Evolutionary conservation across 768 basidiomycete genomes (phyloP), one percentile per base, ranked within the genome.

Genomic region (Steccherinum ochraceum): DNA sequence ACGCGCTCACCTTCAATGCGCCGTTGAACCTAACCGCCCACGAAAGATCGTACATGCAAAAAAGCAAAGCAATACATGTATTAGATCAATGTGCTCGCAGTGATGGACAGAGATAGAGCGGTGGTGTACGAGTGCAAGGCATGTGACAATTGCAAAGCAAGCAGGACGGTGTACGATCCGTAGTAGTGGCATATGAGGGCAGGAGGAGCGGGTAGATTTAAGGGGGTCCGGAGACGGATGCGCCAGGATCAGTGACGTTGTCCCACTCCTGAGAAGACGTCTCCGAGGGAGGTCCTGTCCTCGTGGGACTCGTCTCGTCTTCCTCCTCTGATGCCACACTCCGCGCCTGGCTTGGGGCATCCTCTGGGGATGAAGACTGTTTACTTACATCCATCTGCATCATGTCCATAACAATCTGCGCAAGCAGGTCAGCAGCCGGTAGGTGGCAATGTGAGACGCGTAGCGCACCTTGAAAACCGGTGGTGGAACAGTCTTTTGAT

Each of bases 211-310:
- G 49, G 24, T 52, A 54, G 50, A 51, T 47, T 25, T 56, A 43
- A 44, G 52, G 49, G 45, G 45, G 45, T 41, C 40, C 45, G 46
- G 50, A 12, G 40, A 27, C 21, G 42, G 48, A 57, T 40, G 24
- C 71, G 53, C 80, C 86, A 45, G 86, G 77, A 64, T 91, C 87
- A 58, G 89, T 88, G 72, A 93, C 68, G 58, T 76, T 84, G 70
- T 93, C 90, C 90, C 89, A 93, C 66, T 91, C 90, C 69, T 89
- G 88, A 46, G 90, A 93, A 40, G 90, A 89, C 25, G 88, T 74
- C 72, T 89, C 90, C 51, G 90, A 92, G 49, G 89, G 89, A 49
- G 87, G 85, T 40, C 85, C 81, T 43, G 72, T 68, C 64, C 77
- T 72, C 48, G 74, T 76, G 52, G 80, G 81, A 67, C 82, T 85